phyloP scores from a whole-genome alignment of 352 stramenopile species.

The Halophytophthora polymorphica region DNA sequence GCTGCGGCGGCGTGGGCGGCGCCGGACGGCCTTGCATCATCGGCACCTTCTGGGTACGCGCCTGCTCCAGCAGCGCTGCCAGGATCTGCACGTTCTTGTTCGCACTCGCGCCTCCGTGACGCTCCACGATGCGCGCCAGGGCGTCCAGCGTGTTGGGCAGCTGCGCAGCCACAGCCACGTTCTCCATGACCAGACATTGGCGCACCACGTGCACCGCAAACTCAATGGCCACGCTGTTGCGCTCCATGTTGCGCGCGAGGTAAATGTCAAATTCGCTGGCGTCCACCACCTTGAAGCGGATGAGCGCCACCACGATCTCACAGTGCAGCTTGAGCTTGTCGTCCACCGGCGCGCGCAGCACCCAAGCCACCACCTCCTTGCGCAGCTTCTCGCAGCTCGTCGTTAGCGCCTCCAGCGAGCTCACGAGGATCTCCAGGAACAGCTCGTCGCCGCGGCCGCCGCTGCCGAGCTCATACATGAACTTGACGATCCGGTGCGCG shows the following conservation, averaged over 20 bases:
- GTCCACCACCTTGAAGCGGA: constrained; percentile 93
- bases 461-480: constrained; percentile 92
- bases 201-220: constrained; percentile 96
- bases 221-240: constrained; percentile 94
- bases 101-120: constrained; percentile 55
- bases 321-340: constrained; percentile 95
- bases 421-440: constrained; percentile 94
- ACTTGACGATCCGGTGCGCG: constrained; percentile 96
- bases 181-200: constrained; percentile 90
- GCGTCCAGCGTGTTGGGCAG: constrained; percentile 93
- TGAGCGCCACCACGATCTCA: constrained; percentile 93
- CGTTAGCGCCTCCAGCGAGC: constrained; percentile 92
- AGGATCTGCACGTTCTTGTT: constrained; percentile 89
- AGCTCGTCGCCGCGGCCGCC: constrained; percentile 88
- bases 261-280: constrained; percentile 94
- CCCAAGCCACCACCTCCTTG: constrained; percentile 93
- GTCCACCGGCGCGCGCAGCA: constrained; percentile 92
- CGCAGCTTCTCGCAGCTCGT: constrained; percentile 91
- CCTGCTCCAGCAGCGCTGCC: constrained; percentile 73
- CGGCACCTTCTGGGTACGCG: constrained; percentile 49
- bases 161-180: constrained; percentile 88
- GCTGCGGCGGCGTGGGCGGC: constrained; percentile 12
- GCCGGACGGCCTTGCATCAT: constrained; percentile 21
- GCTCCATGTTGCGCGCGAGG: constrained; percentile 93
- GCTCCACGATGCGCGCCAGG: constrained; percentile 82